Evolutionary conservation across 208 protist genomes (phyloP).

Genomic region (Acanthamoeba lugdunensis): DNA sequence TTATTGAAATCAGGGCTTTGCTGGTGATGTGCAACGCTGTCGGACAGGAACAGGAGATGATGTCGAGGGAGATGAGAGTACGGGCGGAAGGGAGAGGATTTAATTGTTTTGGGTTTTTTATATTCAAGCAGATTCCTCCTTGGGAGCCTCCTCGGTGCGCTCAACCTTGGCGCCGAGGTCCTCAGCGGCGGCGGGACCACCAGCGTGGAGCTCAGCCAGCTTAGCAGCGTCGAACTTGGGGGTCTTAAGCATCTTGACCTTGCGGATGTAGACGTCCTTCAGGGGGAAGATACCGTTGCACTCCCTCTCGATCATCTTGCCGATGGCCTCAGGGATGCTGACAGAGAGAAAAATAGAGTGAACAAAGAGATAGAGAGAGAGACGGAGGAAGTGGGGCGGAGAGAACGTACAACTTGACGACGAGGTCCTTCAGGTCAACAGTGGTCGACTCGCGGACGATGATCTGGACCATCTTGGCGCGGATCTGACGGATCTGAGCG

Average conservation of each 20-base stretch:
- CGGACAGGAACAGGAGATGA: no score
- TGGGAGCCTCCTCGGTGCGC: constrained; percentile 4
- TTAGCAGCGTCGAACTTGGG: constrained; percentile 95
- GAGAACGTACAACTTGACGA: constrained; percentile 90
- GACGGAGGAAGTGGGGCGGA: no score
- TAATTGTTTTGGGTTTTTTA: constrained; percentile 27
- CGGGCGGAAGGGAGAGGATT: neutral
- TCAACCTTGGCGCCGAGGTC: constrained; percentile 59
- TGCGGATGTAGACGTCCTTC: constrained; percentile 97
- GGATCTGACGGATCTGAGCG: constrained; percentile 94
- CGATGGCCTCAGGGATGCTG: constrained; percentile 92
- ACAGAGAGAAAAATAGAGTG: neutral
- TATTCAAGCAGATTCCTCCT: constrained; percentile 54
- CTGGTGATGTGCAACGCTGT: no score
- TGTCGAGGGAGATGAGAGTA: no score
- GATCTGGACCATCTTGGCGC: constrained; percentile 95
- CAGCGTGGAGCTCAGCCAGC: constrained; percentile 91
- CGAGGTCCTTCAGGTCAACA: constrained; percentile 93
- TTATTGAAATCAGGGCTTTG: no score
- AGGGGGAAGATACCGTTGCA: constrained; percentile 96
- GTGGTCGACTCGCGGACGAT: constrained; percentile 91
- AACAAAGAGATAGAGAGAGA: neutral
- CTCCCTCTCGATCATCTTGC: constrained; percentile 94
- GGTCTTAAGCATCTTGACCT: constrained; percentile 96
- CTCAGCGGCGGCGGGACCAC: constrained; percentile 22